Conservation (phyloP, 2,329 filamentous ascomycete genomes). For the Calonectria honghensis region DNA sequence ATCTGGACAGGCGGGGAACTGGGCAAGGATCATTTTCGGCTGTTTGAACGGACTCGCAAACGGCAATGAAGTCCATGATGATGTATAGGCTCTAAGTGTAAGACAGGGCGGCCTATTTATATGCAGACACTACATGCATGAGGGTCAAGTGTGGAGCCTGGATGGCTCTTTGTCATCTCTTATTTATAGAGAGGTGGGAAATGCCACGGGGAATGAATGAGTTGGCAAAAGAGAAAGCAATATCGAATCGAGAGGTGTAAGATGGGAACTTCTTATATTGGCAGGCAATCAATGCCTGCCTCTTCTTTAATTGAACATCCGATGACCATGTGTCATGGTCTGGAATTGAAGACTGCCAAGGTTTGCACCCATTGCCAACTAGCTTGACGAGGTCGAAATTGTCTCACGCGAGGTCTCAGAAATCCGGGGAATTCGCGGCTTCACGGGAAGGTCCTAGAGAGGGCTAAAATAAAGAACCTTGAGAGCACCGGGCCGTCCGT, state of each 20-base stretch:
- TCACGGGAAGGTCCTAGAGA: conserved; percentile 13
- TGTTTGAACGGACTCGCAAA: conserved; percentile 30
- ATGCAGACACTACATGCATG: conserved; percentile 19
- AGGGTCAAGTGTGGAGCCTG: conserved; percentile 8
- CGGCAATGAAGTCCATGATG: conserved; percentile 36
- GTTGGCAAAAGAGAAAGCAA: not conserved
- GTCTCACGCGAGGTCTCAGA: conserved; percentile 2
- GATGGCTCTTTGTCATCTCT: conserved; percentile 10
- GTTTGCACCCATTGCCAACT: conserved; percentile 5
- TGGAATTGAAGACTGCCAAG: conserved; percentile 1
- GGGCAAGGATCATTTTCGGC: conserved; percentile 27
- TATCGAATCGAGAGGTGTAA: conserved; percentile 2
- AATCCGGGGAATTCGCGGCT: conserved; percentile 37
- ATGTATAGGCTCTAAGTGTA: conserved; percentile 24
- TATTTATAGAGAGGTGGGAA: not conserved
- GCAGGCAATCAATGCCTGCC: conserved; percentile 6
- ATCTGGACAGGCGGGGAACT: conserved; percentile 23
- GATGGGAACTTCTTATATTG: conserved; percentile 4
- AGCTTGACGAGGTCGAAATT: conserved; percentile 4
- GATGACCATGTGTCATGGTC: conserved; percentile 10
- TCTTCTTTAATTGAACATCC: conserved; percentile 9
- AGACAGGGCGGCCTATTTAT: conserved; percentile 7
- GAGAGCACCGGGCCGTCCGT: conserved; percentile 34
- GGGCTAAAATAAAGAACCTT: conserved; percentile 27
- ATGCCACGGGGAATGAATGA: not conserved